Percentiles rank a stretch among this genome's conserved stretches.
Conservation (phyloP, 192 early-diverging fungal species). For the Coemansia sp. region DNA sequence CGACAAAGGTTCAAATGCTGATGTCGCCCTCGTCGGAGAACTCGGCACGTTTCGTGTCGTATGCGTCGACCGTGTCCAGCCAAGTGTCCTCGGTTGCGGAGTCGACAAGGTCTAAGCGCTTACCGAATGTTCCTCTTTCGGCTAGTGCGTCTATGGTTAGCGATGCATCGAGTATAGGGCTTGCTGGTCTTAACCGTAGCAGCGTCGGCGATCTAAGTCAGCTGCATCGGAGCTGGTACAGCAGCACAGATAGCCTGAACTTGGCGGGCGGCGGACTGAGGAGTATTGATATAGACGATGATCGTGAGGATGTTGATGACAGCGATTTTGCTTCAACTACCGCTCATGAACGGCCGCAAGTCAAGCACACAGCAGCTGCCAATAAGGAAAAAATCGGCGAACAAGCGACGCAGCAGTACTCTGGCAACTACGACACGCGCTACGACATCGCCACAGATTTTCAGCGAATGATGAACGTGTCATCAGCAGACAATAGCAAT, state of each 20-base stretch:
- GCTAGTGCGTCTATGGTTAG: slow-evolving; percentile 35
- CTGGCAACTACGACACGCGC: slow-evolving; percentile 24
- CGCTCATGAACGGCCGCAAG: neutral
- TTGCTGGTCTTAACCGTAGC: slow-evolving; percentile 24
- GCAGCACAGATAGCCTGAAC: slow-evolving; percentile 50
- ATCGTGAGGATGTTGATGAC: slow-evolving; percentile 1
- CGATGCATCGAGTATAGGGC: slow-evolving; percentile 33
- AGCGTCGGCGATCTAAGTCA: slow-evolving; percentile 37
- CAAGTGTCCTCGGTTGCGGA: slow-evolving; percentile 23
- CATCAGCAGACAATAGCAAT: neutral
- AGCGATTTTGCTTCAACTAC: slow-evolving; percentile 10
- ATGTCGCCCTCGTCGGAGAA: slow-evolving; percentile 43
- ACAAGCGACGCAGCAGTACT: slow-evolving; percentile 14
- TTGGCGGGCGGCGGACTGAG: slow-evolving; percentile 32
- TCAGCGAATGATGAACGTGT: slow-evolving; percentile 38
- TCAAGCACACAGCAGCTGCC: neutral
- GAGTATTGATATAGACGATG: slow-evolving; percentile 15
- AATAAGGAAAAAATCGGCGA: neutral
- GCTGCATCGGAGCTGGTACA: slow-evolving; percentile 54
- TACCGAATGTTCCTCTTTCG: slow-evolving; percentile 23
- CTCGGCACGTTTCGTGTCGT: slow-evolving; percentile 40
- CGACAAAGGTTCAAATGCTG: slow-evolving; percentile 39
- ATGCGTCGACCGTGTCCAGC: slow-evolving; percentile 43
- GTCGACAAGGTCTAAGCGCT: slow-evolving; percentile 23
- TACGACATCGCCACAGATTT: slow-evolving; percentile 35